Evolutionary conservation across 2,329 filamentous ascomycete species (phyloP).

Genomic region (Cladosporium sphaerospermum): DNA sequence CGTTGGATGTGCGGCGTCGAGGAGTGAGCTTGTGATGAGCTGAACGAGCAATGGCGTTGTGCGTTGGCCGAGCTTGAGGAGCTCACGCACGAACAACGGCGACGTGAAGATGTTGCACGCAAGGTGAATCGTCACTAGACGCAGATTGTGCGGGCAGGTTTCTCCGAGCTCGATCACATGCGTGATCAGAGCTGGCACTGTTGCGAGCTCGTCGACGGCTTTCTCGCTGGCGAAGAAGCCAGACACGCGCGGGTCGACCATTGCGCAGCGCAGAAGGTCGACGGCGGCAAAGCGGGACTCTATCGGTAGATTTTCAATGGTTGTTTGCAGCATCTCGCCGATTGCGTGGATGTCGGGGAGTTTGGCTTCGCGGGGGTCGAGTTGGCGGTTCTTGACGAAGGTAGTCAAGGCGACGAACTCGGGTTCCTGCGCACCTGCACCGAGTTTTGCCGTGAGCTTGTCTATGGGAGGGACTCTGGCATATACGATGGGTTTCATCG

Average conservation of each 20-base stretch:
- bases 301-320: slow-evolving; percentile 44
- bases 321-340: slow-evolving; percentile 30
- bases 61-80: slow-evolving; percentile 33
- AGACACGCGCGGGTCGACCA: slow-evolving; percentile 71
- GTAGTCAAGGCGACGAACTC: slow-evolving; percentile 58
- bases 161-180: slow-evolving; percentile 51
- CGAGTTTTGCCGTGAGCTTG: slow-evolving; percentile 77
- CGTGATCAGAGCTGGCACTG: slow-evolving; percentile 56
- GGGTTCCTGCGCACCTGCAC: slow-evolving; percentile 50
- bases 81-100: slow-evolving; percentile 56
- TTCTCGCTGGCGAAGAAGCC: slow-evolving; percentile 76
- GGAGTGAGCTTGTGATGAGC: slow-evolving; percentile 68
- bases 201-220: slow-evolving; percentile 44
- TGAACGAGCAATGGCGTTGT: slow-evolving; percentile 53
- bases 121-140: slow-evolving; percentile 76
- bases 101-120: slow-evolving; percentile 79
- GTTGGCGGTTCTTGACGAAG: slow-evolving; percentile 62
- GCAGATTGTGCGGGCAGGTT: slow-evolving; percentile 70
- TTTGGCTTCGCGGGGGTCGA: slow-evolving; percentile 58
- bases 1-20: slow-evolving; percentile 68
- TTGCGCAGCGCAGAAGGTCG: slow-evolving; percentile 74
- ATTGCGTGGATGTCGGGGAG: slow-evolving; percentile 66
- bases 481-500: slow-evolving; percentile 65
- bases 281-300: slow-evolving; percentile 72
- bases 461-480: slow-evolving; percentile 73